Percentiles rank a stretch among this genome's conserved stretches.
Conservation (phyloP, 169 alveolate genomes). For the Condylostoma magnum region DNA sequence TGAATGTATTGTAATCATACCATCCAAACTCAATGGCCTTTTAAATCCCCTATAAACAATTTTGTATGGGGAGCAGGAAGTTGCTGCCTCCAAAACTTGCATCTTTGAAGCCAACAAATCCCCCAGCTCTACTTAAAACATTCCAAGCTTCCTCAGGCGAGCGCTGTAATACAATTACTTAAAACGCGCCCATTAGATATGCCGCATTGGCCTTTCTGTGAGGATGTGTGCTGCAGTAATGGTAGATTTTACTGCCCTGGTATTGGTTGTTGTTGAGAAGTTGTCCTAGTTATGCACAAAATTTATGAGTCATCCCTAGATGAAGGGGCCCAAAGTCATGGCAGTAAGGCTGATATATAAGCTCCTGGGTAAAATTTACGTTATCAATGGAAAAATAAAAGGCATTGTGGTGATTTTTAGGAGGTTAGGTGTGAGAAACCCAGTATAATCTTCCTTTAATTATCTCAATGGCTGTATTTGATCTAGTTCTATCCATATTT, state of each 20-base stretch:
- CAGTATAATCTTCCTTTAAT: slow-evolving; percentile 20
- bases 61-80: not conserved
- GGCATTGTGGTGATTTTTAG: slow-evolving; percentile 1
- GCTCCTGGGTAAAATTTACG: slow-evolving; percentile 40
- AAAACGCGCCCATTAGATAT: slow-evolving; percentile 24
- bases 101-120: not conserved
- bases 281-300: slow-evolving; percentile 67
- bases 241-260: not conserved
- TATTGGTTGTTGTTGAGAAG: slow-evolving; percentile 30
- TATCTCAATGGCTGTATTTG: not conserved
- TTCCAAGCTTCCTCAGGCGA: slow-evolving; percentile 18
- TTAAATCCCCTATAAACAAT: slow-evolving; percentile 12
- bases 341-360: slow-evolving; percentile 89
- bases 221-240: slow-evolving; percentile 3
- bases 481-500: too few relatives aligned
- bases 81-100: slow-evolving; percentile 12
- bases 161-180: slow-evolving; percentile 2
- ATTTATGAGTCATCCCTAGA: slow-evolving; percentile 83
- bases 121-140: not conserved
- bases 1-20: slow-evolving; percentile 86
- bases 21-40: slow-evolving; percentile 69
- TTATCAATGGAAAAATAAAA: slow-evolving; percentile 7
- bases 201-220: slow-evolving; percentile 24
- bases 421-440: slow-evolving; percentile 23
- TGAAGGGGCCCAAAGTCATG: slow-evolving; percentile 94